phyloP scores from a whole-genome alignment of 2,329 filamentous ascomycete species.

The Coccinonectria pachysandricola region DNA sequence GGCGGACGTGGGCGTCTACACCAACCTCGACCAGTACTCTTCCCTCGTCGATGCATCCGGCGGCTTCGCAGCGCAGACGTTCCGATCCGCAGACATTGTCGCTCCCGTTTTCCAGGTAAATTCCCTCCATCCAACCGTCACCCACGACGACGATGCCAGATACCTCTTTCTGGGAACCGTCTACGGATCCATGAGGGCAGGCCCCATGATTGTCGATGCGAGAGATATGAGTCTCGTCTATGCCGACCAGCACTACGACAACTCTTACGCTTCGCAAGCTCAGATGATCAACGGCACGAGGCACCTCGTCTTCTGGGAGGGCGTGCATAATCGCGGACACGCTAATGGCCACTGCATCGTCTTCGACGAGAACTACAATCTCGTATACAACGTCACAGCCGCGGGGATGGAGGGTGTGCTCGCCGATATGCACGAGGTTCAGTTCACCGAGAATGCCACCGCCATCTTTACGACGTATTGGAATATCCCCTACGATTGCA shows the following conservation, averaged over 20 bases:
- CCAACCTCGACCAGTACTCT: slow-evolving; percentile 19
- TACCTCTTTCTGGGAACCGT: slow-evolving; percentile 24
- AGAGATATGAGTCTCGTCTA: slow-evolving; percentile 28
- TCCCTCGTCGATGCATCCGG: slow-evolving; percentile 14
- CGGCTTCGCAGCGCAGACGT: slow-evolving; percentile 23
- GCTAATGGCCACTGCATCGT: slow-evolving; percentile 22
- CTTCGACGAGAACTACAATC: slow-evolving; percentile 25
- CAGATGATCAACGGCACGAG: slow-evolving; percentile 21
- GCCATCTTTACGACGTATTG: slow-evolving; percentile 33
- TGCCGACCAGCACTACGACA: slow-evolving; percentile 23
- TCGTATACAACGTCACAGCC: slow-evolving; percentile 28
- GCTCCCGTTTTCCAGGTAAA: slow-evolving; percentile 27
- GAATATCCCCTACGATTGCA: slow-evolving; percentile 21
- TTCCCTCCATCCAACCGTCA: slow-evolving; percentile 14
- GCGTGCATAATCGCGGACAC: slow-evolving; percentile 15
- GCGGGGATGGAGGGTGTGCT: slow-evolving; percentile 22
- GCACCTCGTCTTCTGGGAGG: slow-evolving; percentile 28
- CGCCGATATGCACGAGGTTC: slow-evolving; percentile 33
- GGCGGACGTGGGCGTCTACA: slow-evolving; percentile 18
- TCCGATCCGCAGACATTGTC: slow-evolving; percentile 22
- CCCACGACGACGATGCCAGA: slow-evolving; percentile 20
- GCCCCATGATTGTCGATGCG: slow-evolving; percentile 25
- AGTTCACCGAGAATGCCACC: slow-evolving; percentile 29
- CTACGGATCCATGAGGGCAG: slow-evolving; percentile 14
- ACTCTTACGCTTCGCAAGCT: slow-evolving; percentile 16